phyloP scores from a whole-genome alignment of 345 rosid genomes.

The Lenwebbia sp. region DNA sequence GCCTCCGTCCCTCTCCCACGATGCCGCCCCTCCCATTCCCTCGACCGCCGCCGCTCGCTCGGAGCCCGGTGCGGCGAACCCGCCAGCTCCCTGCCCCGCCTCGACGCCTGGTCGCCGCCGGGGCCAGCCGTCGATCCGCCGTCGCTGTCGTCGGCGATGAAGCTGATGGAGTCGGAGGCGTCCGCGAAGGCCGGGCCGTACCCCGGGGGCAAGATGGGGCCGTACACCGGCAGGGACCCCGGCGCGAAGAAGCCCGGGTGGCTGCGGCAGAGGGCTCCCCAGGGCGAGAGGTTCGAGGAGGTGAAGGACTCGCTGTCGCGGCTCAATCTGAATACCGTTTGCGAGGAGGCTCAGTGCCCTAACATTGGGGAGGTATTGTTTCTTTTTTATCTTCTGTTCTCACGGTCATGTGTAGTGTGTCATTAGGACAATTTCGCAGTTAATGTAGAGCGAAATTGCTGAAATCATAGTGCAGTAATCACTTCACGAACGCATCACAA shows the following conservation, averaged over 20 bases:
- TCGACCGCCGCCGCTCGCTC: not conserved
- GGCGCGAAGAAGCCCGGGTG: conserved; percentile 75
- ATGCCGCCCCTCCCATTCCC: conserved; percentile 3
- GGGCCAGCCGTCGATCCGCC: conserved; percentile 16
- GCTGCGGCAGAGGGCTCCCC: conserved; percentile 93
- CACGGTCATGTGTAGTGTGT: not conserved
- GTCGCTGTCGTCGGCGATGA: conserved; percentile 6
- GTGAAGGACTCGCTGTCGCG: conserved; percentile 68
- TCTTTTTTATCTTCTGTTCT: not conserved
- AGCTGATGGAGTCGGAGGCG: conserved; percentile 16
- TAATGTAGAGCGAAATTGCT: not conserved
- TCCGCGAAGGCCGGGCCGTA: conserved; percentile 21
- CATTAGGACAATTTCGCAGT: not conserved
- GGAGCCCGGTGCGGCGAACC: conserved; percentile 25
- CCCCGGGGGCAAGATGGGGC: conserved; percentile 40
- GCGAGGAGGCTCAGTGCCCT: conserved; percentile 98
- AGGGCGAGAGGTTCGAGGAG: conserved; percentile 63
- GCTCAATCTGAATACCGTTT: conserved; percentile 81
- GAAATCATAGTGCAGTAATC: not conserved
- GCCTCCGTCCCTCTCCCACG: conserved; percentile 29
- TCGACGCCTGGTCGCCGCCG: not conserved
- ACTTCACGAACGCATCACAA: not conserved
- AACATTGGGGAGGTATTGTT: conserved; percentile 75
- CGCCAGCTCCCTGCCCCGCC: not conserved
- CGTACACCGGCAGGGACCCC: conserved; percentile 80